These are phyloP conservation scores for Dactylellina leptospora DNA, from an alignment of 2,329 filamentous ascomycete genomes.

Conservation along the genomic window DNA sequence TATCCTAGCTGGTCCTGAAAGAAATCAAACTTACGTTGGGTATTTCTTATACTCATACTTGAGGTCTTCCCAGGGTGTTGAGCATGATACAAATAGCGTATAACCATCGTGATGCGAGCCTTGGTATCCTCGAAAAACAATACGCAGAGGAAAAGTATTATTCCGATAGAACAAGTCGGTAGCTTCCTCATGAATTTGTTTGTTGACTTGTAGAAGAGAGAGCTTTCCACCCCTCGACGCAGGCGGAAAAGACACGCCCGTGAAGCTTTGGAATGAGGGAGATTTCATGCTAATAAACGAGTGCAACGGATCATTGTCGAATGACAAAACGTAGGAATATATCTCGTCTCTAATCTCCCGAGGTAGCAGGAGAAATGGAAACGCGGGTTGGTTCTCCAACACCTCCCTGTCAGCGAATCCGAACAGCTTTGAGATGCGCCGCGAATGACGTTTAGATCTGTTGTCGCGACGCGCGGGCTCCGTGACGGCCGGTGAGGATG, in stretches of 20 bases:
- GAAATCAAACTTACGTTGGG: constrained; percentile 12
- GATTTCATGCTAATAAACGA: neutral
- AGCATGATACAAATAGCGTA: constrained; percentile 10
- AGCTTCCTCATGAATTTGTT: constrained; percentile 35
- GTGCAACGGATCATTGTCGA: constrained; percentile 25
- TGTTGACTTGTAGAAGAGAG: constrained; percentile 29
- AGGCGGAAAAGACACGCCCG: constrained; percentile 22
- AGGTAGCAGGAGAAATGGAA: constrained; percentile 31
- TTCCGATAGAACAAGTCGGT: constrained; percentile 28
- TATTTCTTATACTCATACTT: constrained; percentile 24
- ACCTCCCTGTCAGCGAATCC: constrained; percentile 1
- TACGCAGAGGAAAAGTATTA: constrained; percentile 35
- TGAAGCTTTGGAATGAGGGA: constrained; percentile 13
- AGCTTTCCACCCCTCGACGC: constrained; percentile 11
- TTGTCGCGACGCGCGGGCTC: constrained; percentile 26
- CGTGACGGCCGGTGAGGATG: neutral
- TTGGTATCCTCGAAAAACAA: constrained; percentile 14
- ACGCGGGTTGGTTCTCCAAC: constrained; percentile 5
- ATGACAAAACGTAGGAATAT: constrained; percentile 36
- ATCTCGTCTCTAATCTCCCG: constrained; percentile 45
- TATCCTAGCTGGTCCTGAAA: too few species aligned
- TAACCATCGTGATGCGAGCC: constrained; percentile 10
- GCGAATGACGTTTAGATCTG: constrained; percentile 22
- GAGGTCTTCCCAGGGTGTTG: constrained; percentile 43
- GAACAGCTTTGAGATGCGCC: constrained; percentile 13